phyloP scores from a whole-genome alignment of 306 rosid genomes.

The Malus asiatica region DNA sequence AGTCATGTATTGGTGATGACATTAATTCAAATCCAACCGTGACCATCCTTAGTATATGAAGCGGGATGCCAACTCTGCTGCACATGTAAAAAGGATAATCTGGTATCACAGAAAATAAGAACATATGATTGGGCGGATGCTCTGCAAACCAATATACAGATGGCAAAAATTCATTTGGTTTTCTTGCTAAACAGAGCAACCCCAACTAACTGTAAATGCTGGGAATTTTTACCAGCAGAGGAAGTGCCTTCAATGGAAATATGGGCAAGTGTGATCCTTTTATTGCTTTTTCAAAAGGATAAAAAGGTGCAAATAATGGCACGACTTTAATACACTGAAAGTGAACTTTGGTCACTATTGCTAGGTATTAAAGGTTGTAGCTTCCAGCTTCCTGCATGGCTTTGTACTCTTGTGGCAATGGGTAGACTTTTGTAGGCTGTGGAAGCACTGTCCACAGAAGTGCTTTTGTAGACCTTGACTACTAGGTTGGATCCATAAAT shows the following conservation, averaged over 20 bases:
- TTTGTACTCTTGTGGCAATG: background rate
- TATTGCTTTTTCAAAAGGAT: background rate
- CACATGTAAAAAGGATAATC: background rate
- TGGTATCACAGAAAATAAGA: background rate
- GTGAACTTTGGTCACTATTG: background rate
- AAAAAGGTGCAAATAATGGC: background rate
- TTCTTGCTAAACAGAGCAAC: slow-evolving; percentile 7
- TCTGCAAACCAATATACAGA: background rate
- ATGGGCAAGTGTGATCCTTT: background rate
- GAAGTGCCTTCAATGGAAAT: background rate
- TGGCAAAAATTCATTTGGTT: background rate
- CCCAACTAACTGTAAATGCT: background rate
- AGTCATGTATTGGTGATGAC: background rate
- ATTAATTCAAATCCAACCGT: background rate
- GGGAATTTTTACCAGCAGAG: slow-evolving; percentile 5
- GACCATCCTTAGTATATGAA: no score
- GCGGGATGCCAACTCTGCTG: background rate
- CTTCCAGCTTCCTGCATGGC: no score
- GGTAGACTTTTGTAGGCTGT: background rate
- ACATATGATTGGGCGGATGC: background rate
- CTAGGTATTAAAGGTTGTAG: background rate
- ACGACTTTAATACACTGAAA: slow-evolving; percentile 3
- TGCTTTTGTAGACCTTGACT: background rate
- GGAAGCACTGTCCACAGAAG: background rate
- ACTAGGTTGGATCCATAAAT: background rate